These are phyloP conservation scores for Viridothelium virens DNA, from an alignment of 495 filamentous ascomycete species.

Conservation along the genomic window DNA sequence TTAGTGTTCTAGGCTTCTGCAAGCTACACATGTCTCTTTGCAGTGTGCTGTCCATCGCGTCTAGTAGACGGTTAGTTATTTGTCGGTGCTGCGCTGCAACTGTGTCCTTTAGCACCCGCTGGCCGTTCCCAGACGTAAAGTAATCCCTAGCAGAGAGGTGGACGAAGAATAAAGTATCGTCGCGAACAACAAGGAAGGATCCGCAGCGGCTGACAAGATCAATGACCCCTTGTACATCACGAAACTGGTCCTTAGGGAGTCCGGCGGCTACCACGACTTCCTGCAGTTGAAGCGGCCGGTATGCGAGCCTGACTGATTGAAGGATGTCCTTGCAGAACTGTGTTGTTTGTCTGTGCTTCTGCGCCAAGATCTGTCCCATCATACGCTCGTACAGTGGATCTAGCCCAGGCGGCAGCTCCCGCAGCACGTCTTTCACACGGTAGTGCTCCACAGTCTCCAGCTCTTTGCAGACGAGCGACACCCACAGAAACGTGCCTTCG, in stretches of 20 bases:
- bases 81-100: too few relatives aligned
- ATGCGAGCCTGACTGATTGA: not conserved
- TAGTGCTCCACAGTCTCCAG: not conserved
- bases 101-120: too few relatives aligned
- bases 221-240: not conserved
- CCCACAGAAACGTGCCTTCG: not conserved
- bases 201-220: not conserved
- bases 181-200: not conserved
- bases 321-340: not conserved
- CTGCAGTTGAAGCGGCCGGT: not conserved
- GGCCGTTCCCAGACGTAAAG: too few relatives aligned
- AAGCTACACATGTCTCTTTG: too few relatives aligned
- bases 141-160: not conserved
- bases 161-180: not conserved
- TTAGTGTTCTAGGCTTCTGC: too few relatives aligned
- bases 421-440: not conserved
- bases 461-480: not conserved
- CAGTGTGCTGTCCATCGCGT: too few relatives aligned
- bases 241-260: not conserved
- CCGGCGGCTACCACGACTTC: not conserved
- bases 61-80: too few relatives aligned
- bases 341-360: not conserved
- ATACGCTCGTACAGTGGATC: not conserved
- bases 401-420: not conserved
- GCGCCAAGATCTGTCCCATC: not conserved